Conservation (phyloP, 1,139 yeast genomes). For the Sugiyamaella japonica region DNA sequence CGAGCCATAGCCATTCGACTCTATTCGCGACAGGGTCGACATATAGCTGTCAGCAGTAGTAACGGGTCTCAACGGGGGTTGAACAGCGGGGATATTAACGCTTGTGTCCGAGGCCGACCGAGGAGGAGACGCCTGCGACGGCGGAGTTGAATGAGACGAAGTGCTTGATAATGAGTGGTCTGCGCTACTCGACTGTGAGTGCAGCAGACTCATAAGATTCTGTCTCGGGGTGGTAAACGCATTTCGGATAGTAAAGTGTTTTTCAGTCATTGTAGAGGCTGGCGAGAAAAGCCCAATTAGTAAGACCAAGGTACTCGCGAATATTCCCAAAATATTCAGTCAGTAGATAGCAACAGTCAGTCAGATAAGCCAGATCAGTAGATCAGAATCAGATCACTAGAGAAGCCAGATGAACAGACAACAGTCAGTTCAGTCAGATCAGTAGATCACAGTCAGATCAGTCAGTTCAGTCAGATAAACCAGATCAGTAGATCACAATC, state of each 20-base stretch:
- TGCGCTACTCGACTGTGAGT: neutral
- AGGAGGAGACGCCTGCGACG: slow-evolving; percentile 1
- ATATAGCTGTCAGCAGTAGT: slow-evolving; percentile 13
- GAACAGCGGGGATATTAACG: neutral
- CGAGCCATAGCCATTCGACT: slow-evolving; percentile 6
- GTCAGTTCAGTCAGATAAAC: no score
- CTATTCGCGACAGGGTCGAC: slow-evolving; percentile 7
- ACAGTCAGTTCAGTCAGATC: no score
- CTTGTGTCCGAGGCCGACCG: slow-evolving; percentile 1
- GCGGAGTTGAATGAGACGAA: neutral
- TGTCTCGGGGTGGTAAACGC: slow-evolving; percentile 7
- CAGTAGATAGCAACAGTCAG: no score
- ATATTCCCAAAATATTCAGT: no score
- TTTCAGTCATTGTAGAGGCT: slow-evolving; percentile 4
- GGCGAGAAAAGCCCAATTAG: no score
- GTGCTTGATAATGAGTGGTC: neutral
- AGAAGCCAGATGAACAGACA: no score
- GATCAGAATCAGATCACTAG: no score
- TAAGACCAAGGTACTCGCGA: no score
- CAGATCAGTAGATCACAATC: no score
- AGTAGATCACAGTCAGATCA: no score
- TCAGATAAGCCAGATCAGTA: no score
- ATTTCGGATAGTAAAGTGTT: slow-evolving; percentile 9
- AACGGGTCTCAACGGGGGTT: neutral
- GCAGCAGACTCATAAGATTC: slow-evolving; percentile 7